Evolutionary conservation across 108 stramenopile genomes (phyloP).

Genomic region (Nannochloropsis gaditana): DNA sequence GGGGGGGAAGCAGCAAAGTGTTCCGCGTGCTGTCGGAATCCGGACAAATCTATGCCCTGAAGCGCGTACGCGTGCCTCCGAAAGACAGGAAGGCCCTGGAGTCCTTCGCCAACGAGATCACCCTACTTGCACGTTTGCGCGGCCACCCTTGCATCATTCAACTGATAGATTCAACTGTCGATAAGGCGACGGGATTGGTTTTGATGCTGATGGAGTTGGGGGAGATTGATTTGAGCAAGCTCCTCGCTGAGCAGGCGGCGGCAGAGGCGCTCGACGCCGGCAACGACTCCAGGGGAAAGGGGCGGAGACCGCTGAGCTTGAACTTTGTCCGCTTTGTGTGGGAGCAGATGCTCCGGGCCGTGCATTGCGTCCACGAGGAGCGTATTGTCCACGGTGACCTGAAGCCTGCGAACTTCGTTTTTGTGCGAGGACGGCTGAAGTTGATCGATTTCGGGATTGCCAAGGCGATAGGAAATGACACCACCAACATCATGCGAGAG

Average conservation of each 20-base stretch:
- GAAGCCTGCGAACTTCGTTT: conserved; percentile 68
- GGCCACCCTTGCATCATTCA: conserved; percentile 88
- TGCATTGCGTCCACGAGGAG: conserved; percentile 93
- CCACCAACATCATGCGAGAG: conserved; percentile 94
- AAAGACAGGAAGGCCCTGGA: conserved; percentile 64
- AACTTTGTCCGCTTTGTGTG: conserved; percentile 94
- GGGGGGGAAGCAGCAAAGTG: conserved; percentile 92
- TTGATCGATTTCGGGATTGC: conserved; percentile 99
- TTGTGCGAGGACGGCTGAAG: conserved; percentile 78
- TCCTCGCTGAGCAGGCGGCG: conserved; percentile 73
- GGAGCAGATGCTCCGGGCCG: conserved; percentile 98
- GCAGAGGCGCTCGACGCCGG: conserved; percentile 23
- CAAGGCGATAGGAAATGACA: conserved; percentile 90
- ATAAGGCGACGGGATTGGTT: conserved; percentile 69
- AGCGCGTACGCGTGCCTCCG: conserved; percentile 77
- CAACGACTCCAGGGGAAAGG: background rate
- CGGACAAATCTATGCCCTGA: conserved; percentile 81
- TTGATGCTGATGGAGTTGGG: conserved; percentile 86
- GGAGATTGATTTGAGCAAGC: conserved; percentile 87
- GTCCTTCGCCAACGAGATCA: conserved; percentile 95
- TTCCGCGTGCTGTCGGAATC: conserved; percentile 73
- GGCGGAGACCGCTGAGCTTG: conserved; percentile 40
- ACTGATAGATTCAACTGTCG: conserved; percentile 80
- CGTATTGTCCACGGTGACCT: conserved; percentile 95
- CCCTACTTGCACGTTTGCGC: conserved; percentile 69